A percentile compares a stretch with the other conserved stretches of the same genome.
Conservation (phyloP, 345 rosid species). For the Pistacia vera region DNA sequence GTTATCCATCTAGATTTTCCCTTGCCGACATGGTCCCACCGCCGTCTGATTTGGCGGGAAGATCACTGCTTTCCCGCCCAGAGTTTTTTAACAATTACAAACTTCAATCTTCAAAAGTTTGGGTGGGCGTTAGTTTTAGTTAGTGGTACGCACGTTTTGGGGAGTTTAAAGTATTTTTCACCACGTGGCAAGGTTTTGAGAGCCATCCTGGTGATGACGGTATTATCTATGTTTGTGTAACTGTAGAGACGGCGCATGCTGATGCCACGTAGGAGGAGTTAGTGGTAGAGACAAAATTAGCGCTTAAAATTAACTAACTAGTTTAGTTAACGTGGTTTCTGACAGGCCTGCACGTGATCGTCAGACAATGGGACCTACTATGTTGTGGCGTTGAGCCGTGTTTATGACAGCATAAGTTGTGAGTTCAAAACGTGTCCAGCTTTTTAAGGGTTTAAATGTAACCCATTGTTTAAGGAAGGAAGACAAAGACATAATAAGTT, state of each 20-base stretch:
- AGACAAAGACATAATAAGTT: conserved; percentile 27
- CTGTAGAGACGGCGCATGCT: conserved; percentile 6
- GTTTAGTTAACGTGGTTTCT: conserved; percentile 40
- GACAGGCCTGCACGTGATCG: conserved; percentile 39
- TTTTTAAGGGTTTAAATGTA: conserved; percentile 2
- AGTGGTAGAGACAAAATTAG: conserved; percentile 8
- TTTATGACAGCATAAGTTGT: conserved; percentile 18
- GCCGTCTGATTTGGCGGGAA: conserved; percentile 53
- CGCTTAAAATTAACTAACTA: conserved; percentile 20
- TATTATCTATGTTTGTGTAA: background rate
- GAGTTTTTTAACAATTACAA: background rate
- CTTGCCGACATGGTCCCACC: conserved; percentile 32
- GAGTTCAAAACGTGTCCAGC: conserved; percentile 22
- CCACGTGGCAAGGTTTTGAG: conserved; percentile 10
- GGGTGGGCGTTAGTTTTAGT: background rate
- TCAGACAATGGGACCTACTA: conserved; percentile 17
- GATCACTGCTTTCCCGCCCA: conserved; percentile 37
- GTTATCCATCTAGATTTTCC: conserved; percentile 29
- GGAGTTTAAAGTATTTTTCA: background rate
- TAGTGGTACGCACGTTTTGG: conserved; percentile 17
- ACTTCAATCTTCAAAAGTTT: conserved; percentile 1
- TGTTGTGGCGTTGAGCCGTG: background rate
- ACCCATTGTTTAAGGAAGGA: conserved; percentile 16
- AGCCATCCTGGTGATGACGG: background rate
- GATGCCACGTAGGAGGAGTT: conserved; percentile 24